These are phyloP conservation scores for Darksidea phi DNA, from an alignment of 495 filamentous ascomycete species.

Conservation along the genomic window DNA sequence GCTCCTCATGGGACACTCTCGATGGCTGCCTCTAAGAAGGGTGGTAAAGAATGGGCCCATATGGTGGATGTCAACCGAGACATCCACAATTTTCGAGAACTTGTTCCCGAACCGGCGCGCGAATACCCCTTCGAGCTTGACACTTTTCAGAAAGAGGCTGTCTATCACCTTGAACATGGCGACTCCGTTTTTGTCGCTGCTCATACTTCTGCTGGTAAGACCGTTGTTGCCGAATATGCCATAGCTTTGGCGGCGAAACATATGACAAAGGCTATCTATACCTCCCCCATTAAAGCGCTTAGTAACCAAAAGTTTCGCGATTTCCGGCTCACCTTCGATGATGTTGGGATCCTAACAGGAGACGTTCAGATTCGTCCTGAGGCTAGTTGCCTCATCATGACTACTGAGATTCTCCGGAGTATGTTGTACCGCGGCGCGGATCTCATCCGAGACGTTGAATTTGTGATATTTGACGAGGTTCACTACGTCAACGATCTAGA, in stretches of 20 bases:
- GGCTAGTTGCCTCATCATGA: conserved; percentile 98
- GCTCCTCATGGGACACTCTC: conserved; percentile 80
- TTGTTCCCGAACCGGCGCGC: conserved; percentile 93
- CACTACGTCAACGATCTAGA: conserved; percentile 99
- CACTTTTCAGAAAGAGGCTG: conserved; percentile 96
- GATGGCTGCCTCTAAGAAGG: conserved; percentile 65
- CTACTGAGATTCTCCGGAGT: conserved; percentile 94
- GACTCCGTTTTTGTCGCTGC: conserved; percentile 99
- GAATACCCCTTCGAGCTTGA: conserved; percentile 97
- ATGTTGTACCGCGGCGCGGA: conserved; percentile 98
- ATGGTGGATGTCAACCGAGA: conserved; percentile 93
- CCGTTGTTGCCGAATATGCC: conserved; percentile 95
- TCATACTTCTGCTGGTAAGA: conserved; percentile 97
- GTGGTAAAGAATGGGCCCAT: conserved; percentile 90
- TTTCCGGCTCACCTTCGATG: conserved; percentile 83
- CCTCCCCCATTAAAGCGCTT: conserved; percentile 95
- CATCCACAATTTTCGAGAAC: conserved; percentile 84
- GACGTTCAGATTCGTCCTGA: conserved; percentile 98
- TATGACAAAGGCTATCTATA: conserved; percentile 99
- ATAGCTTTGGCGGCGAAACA: conserved; percentile 93
- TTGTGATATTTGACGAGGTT: conserved; percentile 98
- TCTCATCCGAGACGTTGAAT: conserved; percentile 94
- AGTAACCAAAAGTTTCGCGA: conserved; percentile 99
- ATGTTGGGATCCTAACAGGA: conserved; percentile 94
- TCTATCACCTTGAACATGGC: conserved; percentile 94